These are phyloP conservation scores for Lenzites betulinus DNA, from an alignment of 768 basidiomycete genomes.

Conservation along the genomic window DNA sequence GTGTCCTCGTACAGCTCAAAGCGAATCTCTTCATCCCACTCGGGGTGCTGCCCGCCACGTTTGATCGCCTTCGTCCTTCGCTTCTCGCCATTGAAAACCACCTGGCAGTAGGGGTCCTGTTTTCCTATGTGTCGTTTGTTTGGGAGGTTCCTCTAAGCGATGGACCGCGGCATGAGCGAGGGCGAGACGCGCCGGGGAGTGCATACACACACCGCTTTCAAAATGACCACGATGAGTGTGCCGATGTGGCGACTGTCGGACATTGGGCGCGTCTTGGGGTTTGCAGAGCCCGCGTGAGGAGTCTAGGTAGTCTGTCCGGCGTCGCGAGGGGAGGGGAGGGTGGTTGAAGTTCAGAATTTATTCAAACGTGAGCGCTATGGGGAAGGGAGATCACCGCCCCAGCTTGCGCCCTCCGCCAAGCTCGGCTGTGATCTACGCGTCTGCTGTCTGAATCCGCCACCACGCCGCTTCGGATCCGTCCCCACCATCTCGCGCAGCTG, in stretches of 20 bases:
- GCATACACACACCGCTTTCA: conserved; percentile 79
- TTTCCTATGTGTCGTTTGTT: conserved; percentile 94
- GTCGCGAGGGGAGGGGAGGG: conserved; percentile 1
- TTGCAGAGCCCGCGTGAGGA: background rate
- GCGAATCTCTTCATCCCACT: conserved; percentile 98
- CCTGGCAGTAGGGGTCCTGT: conserved; percentile 93
- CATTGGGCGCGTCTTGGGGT: conserved; percentile 35
- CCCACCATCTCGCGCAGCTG: background rate
- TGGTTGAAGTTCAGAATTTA: conserved; percentile 17
- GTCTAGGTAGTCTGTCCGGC: background rate
- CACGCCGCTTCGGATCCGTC: background rate
- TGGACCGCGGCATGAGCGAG: conserved; percentile 2
- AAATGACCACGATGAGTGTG: conserved; percentile 89
- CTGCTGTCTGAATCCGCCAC: background rate
- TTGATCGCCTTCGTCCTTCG: conserved; percentile 91
- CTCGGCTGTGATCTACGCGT: conserved; percentile 13
- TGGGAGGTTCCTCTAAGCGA: conserved; percentile 75
- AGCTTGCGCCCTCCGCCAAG: conserved; percentile 8
- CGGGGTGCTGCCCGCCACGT: conserved; percentile 96
- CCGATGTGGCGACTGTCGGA: conserved; percentile 75
- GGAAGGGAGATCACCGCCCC: conserved; percentile 10
- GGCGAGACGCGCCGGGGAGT: background rate
- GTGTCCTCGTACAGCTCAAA: conserved; percentile 84
- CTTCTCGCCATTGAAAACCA: conserved; percentile 79
- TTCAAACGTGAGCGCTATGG: conserved; percentile 11